Evolutionary conservation across 2,329 filamentous ascomycete species (phyloP).

Genomic region (Claviceps arundinis): DNA sequence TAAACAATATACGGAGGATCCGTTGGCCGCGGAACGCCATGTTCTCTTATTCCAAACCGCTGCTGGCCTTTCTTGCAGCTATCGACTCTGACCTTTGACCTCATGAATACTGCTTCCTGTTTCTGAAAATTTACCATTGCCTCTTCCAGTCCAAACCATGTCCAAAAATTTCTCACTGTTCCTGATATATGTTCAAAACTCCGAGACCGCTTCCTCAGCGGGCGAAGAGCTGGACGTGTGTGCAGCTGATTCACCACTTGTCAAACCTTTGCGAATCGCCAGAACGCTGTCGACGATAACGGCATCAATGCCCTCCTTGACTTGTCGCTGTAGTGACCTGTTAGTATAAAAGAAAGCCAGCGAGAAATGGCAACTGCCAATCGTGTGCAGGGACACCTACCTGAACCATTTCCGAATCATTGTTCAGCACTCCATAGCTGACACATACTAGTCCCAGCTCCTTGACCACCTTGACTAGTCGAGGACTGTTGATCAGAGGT

Average conservation of each 20-base stretch:
- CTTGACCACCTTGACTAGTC: constrained; percentile 85
- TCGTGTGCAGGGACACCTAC: constrained; percentile 28
- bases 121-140: neutral
- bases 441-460: constrained; percentile 89
- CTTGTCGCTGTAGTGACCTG: constrained; percentile 53
- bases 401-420: constrained; percentile 73
- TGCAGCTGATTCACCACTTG: constrained; percentile 22
- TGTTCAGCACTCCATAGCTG: constrained; percentile 85
- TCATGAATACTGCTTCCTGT: neutral
- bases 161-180: neutral
- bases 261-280: constrained; percentile 82
- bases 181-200: neutral
- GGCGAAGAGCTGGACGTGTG: neutral
- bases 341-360: constrained; percentile 2
- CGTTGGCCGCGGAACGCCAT: neutral
- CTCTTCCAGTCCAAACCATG: neutral
- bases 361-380: neutral
- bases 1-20: neutral
- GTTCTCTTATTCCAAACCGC: neutral
- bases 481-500: constrained; percentile 76
- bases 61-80: neutral
- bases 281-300: constrained; percentile 95
- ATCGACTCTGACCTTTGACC: neutral
- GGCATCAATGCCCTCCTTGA: constrained; percentile 89
- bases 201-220: neutral